Evolutionary conservation across 768 basidiomycete species (phyloP).

Genomic region (Udeniomyces megalosporus): DNA sequence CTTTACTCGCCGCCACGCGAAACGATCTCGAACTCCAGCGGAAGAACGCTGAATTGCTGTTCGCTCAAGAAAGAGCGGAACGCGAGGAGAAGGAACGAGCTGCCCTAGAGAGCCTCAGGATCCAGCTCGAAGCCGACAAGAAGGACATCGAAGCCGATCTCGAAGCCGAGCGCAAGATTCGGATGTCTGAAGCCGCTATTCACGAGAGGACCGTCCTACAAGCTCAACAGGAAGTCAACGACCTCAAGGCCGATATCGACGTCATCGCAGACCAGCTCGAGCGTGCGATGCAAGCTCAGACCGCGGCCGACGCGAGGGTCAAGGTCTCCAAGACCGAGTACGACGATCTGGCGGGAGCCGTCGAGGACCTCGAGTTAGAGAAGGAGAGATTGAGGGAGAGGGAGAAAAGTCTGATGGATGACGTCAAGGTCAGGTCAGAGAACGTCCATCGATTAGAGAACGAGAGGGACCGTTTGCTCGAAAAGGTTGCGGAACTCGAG

Average conservation of each 20-base stretch:
- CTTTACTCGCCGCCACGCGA: constrained; percentile 76
- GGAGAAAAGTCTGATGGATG: constrained; percentile 48
- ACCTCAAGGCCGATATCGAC: constrained; percentile 68
- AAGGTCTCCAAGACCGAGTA: constrained; percentile 12
- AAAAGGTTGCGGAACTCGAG: constrained; percentile 51
- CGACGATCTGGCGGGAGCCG: constrained; percentile 9
- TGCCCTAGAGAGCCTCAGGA: constrained; percentile 60
- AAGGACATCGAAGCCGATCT: constrained; percentile 62
- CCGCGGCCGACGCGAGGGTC: constrained; percentile 31
- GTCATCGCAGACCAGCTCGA: constrained; percentile 72
- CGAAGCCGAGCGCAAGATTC: constrained; percentile 61
- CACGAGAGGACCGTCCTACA: constrained; percentile 53
- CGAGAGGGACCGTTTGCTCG: constrained; percentile 48
- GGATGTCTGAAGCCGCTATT: constrained; percentile 64
- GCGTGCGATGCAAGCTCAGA: constrained; percentile 54
- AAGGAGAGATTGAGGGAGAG: constrained; percentile 48
- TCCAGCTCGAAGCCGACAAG: constrained; percentile 71
- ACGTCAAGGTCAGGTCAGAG: constrained; percentile 43
- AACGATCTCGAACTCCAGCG: constrained; percentile 73
- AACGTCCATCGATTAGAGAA: constrained; percentile 44
- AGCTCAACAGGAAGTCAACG: constrained; percentile 66
- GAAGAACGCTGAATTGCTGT: constrained; percentile 59
- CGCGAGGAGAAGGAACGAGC: constrained; percentile 68
- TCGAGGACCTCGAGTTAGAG: constrained; percentile 45
- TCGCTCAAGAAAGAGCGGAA: constrained; percentile 71